A percentile compares a stretch with the other conserved stretches of the same genome.
phyloP scores from a whole-genome alignment of 2,329 filamentous ascomycete species.

The Neonectria hederae region DNA sequence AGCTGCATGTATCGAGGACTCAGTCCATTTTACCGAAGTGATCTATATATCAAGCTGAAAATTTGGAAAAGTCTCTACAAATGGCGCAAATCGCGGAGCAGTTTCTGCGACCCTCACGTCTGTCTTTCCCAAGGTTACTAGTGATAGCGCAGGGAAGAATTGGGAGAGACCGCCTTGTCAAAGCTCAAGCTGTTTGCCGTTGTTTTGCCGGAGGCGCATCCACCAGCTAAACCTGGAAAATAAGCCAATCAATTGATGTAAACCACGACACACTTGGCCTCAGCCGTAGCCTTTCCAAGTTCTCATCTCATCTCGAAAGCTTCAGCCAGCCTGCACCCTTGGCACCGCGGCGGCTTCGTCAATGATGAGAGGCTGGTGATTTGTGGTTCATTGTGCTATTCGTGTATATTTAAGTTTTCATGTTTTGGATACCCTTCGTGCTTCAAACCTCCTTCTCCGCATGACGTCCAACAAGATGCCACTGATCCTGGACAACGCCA shows the following conservation, averaged over 20 bases:
- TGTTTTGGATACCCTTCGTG: slow-evolving; percentile 28
- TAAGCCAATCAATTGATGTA: slow-evolving; percentile 28
- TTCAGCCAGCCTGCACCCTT: slow-evolving; percentile 20
- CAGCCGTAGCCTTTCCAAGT: slow-evolving; percentile 39
- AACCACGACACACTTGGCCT: slow-evolving; percentile 23
- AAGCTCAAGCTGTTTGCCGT: slow-evolving; percentile 27
- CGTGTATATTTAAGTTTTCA: slow-evolving; percentile 28
- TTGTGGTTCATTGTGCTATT: slow-evolving; percentile 15
- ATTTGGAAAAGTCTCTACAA: background rate
- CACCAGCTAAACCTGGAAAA: slow-evolving; percentile 25
- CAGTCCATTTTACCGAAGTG: background rate
- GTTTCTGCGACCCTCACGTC: background rate
- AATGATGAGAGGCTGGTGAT: slow-evolving; percentile 29
- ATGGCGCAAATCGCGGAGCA: background rate
- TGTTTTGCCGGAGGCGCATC: slow-evolving; percentile 33
- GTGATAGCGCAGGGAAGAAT: background rate
- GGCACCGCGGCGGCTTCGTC: slow-evolving; percentile 13
- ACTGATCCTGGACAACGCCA: slow-evolving; percentile 53
- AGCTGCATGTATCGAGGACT: background rate
- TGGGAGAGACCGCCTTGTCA: slow-evolving; percentile 16
- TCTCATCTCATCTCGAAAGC: slow-evolving; percentile 26
- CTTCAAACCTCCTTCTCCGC: slow-evolving; percentile 27
- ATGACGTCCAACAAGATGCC: slow-evolving; percentile 56
- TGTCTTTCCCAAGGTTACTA: too few species aligned
- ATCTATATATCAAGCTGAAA: background rate